These are phyloP conservation scores for Kwoniella dendrophila DNA, from an alignment of 768 basidiomycete genomes.

Conservation along the genomic window DNA sequence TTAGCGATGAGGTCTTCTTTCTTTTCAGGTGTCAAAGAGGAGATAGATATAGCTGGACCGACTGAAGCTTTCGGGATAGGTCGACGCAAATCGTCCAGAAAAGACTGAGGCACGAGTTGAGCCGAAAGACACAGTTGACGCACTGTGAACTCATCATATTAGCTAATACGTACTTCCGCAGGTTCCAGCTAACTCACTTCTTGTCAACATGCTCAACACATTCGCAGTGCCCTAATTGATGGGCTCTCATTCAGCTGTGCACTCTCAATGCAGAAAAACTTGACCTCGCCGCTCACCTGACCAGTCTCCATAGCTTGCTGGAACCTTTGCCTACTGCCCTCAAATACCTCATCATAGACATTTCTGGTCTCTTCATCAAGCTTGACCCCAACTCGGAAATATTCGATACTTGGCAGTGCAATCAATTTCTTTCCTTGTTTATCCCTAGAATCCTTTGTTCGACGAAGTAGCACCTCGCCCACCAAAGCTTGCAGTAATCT, in stretches of 20 bases:
- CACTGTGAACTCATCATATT: slow-evolving; percentile 24
- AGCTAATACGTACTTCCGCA: neutral
- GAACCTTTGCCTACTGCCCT: slow-evolving; percentile 22
- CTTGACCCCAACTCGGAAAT: slow-evolving; percentile 58
- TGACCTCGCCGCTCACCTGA: slow-evolving; percentile 29
- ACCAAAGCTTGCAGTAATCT: slow-evolving; percentile 63
- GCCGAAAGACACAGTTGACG: slow-evolving; percentile 46
- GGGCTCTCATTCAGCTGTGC: slow-evolving; percentile 1
- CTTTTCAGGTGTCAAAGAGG: slow-evolving; percentile 24
- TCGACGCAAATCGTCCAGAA: slow-evolving; percentile 40
- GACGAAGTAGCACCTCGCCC: slow-evolving; percentile 20
- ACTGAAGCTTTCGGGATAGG: slow-evolving; percentile 2
- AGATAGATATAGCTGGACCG: slow-evolving; percentile 24
- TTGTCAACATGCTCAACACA: slow-evolving; percentile 44
- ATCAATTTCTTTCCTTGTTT: slow-evolving; percentile 71
- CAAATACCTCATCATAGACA: slow-evolving; percentile 43
- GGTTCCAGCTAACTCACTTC: slow-evolving; percentile 43
- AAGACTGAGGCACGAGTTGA: slow-evolving; percentile 40
- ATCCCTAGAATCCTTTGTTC: slow-evolving; percentile 75
- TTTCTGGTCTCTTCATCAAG: slow-evolving; percentile 43
- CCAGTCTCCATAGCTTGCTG: slow-evolving; percentile 36
- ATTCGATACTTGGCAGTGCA: slow-evolving; percentile 77
- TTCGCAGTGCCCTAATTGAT: slow-evolving; percentile 34
- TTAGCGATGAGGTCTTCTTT: slow-evolving; percentile 32
- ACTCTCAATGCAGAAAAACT: neutral